phyloP scores from a whole-genome alignment of 257 asterid genomes.

The Solanum virginianum region DNA sequence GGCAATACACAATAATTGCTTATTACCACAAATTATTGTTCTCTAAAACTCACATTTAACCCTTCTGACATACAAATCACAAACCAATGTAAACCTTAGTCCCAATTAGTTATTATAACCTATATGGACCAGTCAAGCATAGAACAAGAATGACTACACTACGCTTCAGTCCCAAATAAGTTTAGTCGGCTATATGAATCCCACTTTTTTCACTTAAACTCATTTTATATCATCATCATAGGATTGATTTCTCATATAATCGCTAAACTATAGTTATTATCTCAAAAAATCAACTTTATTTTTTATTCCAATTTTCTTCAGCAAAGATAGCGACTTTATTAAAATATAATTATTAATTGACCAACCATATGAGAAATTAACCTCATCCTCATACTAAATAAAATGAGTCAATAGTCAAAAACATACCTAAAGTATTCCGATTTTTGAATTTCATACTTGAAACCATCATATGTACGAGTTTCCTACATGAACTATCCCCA shows the following conservation, averaged over 20 bases:
- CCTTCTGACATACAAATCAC: neutral
- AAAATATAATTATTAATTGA: neutral
- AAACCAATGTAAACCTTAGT: neutral
- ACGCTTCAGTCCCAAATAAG: neutral
- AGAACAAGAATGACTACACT: neutral
- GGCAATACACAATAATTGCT: neutral
- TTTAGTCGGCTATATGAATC: neutral
- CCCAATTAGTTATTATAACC: neutral
- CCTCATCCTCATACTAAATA: neutral
- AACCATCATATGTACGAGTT: too few relatives aligned
- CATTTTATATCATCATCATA: neutral
- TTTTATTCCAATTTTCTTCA: neutral
- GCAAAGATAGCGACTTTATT: neutral
- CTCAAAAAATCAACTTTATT: too few relatives aligned
- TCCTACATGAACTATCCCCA: too few relatives aligned
- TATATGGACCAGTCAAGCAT: neutral
- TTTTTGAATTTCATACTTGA: too few relatives aligned
- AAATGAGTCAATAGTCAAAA: neutral
- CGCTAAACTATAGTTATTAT: too few relatives aligned
- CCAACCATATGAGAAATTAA: neutral
- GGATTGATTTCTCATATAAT: neutral
- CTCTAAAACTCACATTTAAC: neutral
- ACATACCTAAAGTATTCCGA: too few relatives aligned
- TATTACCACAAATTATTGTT: neutral
- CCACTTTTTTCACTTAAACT: neutral